Conservation (phyloP, 345 rosid genomes). For the Populus euphratica region DNA sequence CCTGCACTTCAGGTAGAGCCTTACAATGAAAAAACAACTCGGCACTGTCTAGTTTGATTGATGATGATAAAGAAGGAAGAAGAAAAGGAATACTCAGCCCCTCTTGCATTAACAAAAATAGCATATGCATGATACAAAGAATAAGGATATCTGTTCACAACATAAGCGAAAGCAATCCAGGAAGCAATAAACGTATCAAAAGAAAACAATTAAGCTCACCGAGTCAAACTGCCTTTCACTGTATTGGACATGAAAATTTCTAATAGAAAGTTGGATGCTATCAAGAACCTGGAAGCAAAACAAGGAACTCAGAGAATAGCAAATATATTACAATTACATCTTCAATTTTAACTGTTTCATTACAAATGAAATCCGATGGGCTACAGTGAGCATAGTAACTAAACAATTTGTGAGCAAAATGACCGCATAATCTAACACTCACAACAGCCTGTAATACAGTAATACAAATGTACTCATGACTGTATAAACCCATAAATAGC, state of each 20-base stretch:
- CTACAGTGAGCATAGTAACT: no score
- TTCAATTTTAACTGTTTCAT: no score
- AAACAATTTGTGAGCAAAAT: no score
- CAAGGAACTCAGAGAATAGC: not conserved
- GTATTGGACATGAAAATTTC: constrained; percentile 69
- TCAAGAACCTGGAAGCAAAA: constrained; percentile 62
- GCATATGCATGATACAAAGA: not conserved
- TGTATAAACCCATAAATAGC: no score
- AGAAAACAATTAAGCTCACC: constrained; percentile 39
- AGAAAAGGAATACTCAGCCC: not conserved
- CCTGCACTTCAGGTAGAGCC: no score
- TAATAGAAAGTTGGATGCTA: constrained; percentile 76
- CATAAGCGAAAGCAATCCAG: not conserved
- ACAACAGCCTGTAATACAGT: no score
- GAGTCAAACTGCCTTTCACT: constrained; percentile 42
- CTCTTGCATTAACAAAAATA: not conserved
- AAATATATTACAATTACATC: not conserved
- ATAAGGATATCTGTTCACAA: not conserved
- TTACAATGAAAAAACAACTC: no score
- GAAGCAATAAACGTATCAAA: not conserved
- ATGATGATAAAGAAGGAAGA: no score
- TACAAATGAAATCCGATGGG: no score
- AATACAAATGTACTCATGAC: not conserved
- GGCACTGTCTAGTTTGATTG: no score
- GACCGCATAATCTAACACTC: no score